Evolutionary conservation across 306 rosid genomes (phyloP).

Genomic region (Quercus gilva): DNA sequence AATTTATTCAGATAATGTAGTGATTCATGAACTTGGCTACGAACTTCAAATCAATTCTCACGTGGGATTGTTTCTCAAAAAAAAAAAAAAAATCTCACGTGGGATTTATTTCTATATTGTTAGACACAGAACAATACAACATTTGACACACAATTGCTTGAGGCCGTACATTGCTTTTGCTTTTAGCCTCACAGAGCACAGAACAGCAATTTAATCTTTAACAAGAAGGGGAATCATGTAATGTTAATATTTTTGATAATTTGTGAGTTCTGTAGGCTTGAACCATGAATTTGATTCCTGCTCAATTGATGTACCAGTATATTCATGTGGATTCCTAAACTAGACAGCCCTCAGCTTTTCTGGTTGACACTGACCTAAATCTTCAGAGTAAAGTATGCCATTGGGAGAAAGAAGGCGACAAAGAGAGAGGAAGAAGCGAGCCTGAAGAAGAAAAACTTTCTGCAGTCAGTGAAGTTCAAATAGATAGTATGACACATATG

Average conservation of each 20-base stretch:
- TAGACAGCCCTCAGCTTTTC: constrained; percentile 9
- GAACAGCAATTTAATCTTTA: neutral
- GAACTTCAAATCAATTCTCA: neutral
- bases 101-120: neutral
- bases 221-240: neutral
- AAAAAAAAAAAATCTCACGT: no score
- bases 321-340: no score
- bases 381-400: constrained; percentile 54
- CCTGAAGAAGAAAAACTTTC: constrained; percentile 5
- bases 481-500: neutral
- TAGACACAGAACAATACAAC: neutral
- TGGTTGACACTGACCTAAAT: constrained; percentile 22
- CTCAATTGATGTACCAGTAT: no score
- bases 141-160: neutral
- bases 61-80: no score
- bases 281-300: neutral
- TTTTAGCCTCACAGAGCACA: neutral
- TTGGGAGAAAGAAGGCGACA: constrained; percentile 55
- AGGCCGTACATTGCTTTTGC: neutral
- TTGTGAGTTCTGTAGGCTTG: no score
- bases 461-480: constrained; percentile 16
- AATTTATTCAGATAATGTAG: neutral
- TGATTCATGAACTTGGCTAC: neutral
- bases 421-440: constrained; percentile 47
- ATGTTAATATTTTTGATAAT: neutral